Conservation (phyloP, 495 filamentous ascomycete species). For the Cercophora newfieldiana region DNA sequence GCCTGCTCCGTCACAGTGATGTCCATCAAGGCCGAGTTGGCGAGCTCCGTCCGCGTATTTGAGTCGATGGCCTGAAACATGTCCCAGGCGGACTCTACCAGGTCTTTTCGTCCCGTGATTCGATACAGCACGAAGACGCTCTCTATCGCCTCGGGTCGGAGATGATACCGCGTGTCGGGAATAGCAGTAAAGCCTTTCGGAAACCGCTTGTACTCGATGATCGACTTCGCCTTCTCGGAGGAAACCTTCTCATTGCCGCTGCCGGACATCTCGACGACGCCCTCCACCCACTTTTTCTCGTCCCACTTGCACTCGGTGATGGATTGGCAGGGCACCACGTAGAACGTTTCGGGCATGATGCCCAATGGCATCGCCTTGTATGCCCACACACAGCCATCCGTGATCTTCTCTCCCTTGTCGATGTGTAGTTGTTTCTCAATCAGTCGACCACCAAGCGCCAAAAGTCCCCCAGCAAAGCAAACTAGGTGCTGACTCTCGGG, state of each 20-base stretch:
- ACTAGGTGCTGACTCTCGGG: conserved; percentile 41
- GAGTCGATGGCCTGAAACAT: conserved; percentile 57
- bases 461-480: conserved; percentile 85
- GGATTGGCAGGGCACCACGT: conserved; percentile 60
- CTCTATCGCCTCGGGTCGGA: conserved; percentile 71
- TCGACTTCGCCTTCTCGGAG: conserved; percentile 22
- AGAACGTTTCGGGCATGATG: conserved; percentile 80
- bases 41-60: conserved; percentile 50
- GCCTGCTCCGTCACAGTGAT: conserved; percentile 32
- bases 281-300: conserved; percentile 54
- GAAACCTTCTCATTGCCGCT: conserved; percentile 14
- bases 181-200: conserved; percentile 69
- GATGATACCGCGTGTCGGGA: conserved; percentile 60
- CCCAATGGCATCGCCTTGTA: conserved; percentile 71
- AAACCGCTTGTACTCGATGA: conserved; percentile 60
- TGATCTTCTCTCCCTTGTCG: conserved; percentile 68
- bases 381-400: conserved; percentile 83
- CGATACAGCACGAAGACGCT: conserved; percentile 72
- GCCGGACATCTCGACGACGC: conserved; percentile 19
- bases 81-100: conserved; percentile 58
- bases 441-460: conserved; percentile 72
- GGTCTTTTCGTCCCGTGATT: conserved; percentile 53
- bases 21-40: conserved; percentile 51
- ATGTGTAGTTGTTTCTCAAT: conserved; percentile 67
- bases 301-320: conserved; percentile 66